phyloP scores from a whole-genome alignment of 164 flowering plant species.

The Warburgia ugandensis region DNA sequence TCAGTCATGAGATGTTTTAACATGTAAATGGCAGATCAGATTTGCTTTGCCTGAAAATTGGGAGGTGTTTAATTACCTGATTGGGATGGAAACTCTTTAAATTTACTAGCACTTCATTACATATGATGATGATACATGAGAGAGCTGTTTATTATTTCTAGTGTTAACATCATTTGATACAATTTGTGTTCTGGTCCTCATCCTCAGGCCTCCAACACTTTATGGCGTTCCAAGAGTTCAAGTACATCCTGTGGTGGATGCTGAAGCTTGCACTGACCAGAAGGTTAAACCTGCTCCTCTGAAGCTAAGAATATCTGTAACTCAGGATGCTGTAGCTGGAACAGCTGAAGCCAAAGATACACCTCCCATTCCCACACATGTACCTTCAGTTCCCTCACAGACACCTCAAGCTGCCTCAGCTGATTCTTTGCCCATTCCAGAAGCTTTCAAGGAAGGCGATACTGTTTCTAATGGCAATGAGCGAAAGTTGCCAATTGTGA shows the following conservation, averaged over 20 bases:
- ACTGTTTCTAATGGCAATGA: conserved; percentile 58
- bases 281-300: conserved; percentile 37
- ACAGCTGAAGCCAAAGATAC: conserved; percentile 1
- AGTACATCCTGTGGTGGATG: conserved; percentile 24
- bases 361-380: conserved; percentile 5
- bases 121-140: too few species aligned
- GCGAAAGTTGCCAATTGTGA: conserved; percentile 48
- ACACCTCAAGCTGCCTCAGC: conserved; percentile 1
- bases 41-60: too few species aligned
- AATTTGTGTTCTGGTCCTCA: not conserved
- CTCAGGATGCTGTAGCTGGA: conserved; percentile 26
- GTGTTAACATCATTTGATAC: too few species aligned
- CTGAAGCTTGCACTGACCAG: conserved; percentile 40
- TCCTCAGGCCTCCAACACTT: conserved; percentile 76
- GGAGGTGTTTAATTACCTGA: too few species aligned
- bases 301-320: conserved; percentile 34
- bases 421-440: conserved; percentile 24
- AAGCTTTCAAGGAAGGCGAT: conserved; percentile 41
- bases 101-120: too few species aligned
- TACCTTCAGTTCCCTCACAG: not conserved
- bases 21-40: too few species aligned
- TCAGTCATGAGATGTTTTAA: too few species aligned
- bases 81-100: too few species aligned
- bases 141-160: too few species aligned
- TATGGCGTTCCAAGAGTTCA: conserved; percentile 69